Evolutionary conservation across 2,329 filamentous ascomycete genomes (phyloP), one percentile per base, ranked within the genome.

Genomic region (Diaporthe sp.): DNA sequence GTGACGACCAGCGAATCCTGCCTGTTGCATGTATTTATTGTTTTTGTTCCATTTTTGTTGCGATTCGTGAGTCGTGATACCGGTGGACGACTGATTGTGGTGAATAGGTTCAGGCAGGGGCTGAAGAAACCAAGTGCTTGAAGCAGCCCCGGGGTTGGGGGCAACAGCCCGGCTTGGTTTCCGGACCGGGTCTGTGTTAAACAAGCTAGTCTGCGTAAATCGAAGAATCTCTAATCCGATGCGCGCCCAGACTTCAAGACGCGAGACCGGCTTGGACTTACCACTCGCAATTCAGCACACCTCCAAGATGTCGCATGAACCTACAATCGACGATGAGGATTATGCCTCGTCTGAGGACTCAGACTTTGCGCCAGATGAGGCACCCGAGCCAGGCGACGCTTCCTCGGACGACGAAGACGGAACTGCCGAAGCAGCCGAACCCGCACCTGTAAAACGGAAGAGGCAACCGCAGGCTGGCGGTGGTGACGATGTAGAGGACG

Each of bases 261-360:
- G 17, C 58, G 20, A 7, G n/a, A 13, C 10, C 25, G 34, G 13
- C 65, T 55, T 31, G 4, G 49, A 55, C 17, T 17, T 25, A 12
- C 58, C 34, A 44, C 39, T 47, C 58, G 1, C 10, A 13, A 10
- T 6, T 4, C 15, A 9, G 13, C 17, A 17, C 31, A 65, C 20
- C 9, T 9, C 15, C 72, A 84, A 77, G 71, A 90, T 90, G 88
- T 79, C 85, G 17, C 80, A 83, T 65, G 86, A 87, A 65, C 82
- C 83, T 28, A 78, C 82, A 73, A 81, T 81, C 67, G 85, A 87
- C 71, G 87, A 88, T 25, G 87, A 88, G 31, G 88, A 90, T 44
- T 94, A 94, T 80, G 90, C 88, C 22, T 94, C 93, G 2, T 92
- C 92, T 4, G 91, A 94, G 78, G 93, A 95, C 81, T 94, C 93